Base-by-base conservation (phyloP, 2,329 filamentous ascomycete genomes). In the Lomentospora prolificans region DNA sequence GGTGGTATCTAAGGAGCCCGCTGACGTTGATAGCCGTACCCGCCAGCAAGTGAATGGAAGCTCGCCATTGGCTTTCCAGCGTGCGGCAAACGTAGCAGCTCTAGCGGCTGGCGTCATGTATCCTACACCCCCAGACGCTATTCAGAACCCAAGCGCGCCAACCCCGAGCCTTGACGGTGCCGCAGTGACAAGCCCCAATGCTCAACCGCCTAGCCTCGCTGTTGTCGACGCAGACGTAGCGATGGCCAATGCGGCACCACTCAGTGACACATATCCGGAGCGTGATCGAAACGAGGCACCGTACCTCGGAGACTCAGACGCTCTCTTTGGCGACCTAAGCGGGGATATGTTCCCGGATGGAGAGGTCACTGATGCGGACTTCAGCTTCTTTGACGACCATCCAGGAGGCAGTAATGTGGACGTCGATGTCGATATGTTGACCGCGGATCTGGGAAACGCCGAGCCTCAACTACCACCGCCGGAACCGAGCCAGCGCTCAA, bases 351-450 rank as follows among this genome's bases (percentile, higher is more conserved):
- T 89, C 68, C 83, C 78, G n/a, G 80, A 84, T n/a, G 79, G 82
- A 59, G 81, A 84, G 60, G 77, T 92, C n/a, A 90, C 86, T 1
- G 89, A 94, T 61, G 87, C 83, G 4, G 89, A 94, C 64, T 92
- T 92, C 66, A 89, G 81, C 65, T 92, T 91, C 67, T 92, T 92
- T 61, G 87, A 92, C 62, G 84, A 86, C 58, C 70, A 78, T 25
- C 74, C 78, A 3, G 72, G 66, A 2, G 69, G 67, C 9, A 67
- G 69, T 24, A 72, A 72, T 44, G 57, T 76, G 41, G 69, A 71
- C 22, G 61, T 67, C 19, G 54, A 65, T 1, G 65, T 70, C 61
- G 59, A 56, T 12, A 64, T 64, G 53, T 30, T 64, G 10, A 60
- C 62, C 12, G 36, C 41, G 9, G 53, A 50, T 22, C n/a, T 50